These are phyloP conservation scores for Circinella umbellata DNA, from an alignment of 371 early-diverging fungal species.

Conservation along the genomic window DNA sequence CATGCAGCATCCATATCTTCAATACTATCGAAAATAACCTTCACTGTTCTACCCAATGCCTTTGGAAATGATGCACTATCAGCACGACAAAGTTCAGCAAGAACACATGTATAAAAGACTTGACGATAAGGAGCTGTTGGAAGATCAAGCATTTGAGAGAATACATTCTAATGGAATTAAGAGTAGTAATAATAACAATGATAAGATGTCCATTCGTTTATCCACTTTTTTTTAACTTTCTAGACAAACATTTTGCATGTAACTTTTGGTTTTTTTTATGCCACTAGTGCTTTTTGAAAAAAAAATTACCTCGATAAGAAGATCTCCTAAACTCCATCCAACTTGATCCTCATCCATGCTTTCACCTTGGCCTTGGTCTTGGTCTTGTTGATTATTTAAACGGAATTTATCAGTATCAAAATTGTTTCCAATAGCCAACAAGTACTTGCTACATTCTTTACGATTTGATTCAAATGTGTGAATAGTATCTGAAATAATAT, in stretches of 20 bases:
- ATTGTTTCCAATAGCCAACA: constrained; percentile 63
- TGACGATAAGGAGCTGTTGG: constrained; percentile 68
- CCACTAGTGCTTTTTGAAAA: no score
- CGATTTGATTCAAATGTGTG: constrained; percentile 80
- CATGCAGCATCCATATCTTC: constrained; percentile 87
- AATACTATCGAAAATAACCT: constrained; percentile 66
- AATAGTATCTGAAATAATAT: constrained; percentile 78
- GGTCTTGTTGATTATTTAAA: constrained; percentile 20
- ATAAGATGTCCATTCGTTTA: neutral
- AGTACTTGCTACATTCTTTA: constrained; percentile 78
- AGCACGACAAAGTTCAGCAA: constrained; percentile 83
- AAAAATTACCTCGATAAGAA: constrained; percentile 51
- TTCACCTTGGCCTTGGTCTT: constrained; percentile 25
- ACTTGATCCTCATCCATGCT: constrained; percentile 27
- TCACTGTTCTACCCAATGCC: constrained; percentile 64
- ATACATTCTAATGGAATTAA: constrained; percentile 39
- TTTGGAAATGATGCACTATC: constrained; percentile 69
- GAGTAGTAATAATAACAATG: neutral
- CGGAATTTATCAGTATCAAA: constrained; percentile 60
- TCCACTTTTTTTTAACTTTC: neutral
- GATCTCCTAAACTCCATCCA: constrained; percentile 43
- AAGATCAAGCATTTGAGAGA: constrained; percentile 72
- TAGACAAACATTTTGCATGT: neutral
- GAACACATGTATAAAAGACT: constrained; percentile 82
- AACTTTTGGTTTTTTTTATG: no score